Conservation (phyloP, 441 rosid species). For the Francoa sonchifolia region DNA sequence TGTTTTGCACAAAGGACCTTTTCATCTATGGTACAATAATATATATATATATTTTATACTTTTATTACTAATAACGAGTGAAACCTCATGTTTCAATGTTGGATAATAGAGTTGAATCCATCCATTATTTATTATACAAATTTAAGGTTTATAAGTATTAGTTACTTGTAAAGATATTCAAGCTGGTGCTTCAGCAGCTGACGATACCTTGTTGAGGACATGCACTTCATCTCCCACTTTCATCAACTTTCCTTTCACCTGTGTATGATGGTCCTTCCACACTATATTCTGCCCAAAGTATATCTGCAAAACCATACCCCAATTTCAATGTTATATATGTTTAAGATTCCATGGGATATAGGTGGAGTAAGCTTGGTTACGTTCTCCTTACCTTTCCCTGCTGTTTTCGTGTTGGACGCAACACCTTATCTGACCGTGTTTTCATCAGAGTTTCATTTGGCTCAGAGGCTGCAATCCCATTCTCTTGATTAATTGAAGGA, state of each 20-base stretch:
- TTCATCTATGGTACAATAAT: too few species aligned
- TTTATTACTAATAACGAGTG: too few species aligned
- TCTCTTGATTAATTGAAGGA: constrained; percentile 59
- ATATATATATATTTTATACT: too few species aligned
- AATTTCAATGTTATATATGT: background rate
- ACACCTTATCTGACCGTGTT: constrained; percentile 46
- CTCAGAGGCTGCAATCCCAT: constrained; percentile 44
- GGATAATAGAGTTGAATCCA: too few species aligned
- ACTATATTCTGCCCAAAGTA: constrained; percentile 75
- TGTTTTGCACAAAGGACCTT: too few species aligned
- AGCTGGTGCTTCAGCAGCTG: constrained; percentile 60
- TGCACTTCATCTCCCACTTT: constrained; percentile 59
- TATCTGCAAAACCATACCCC: constrained; percentile 30
- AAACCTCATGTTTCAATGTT: too few species aligned
- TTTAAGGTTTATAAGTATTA: too few species aligned
- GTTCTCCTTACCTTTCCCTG: constrained; percentile 46
- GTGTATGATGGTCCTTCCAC: constrained; percentile 32
- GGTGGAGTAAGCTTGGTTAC: background rate
- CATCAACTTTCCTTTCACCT: constrained; percentile 30
- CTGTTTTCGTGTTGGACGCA: constrained; percentile 52
- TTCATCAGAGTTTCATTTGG: constrained; percentile 52
- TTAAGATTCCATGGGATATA: background rate
- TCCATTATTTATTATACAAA: too few species aligned
- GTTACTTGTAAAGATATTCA: too few species aligned
- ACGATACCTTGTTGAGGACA: constrained; percentile 35